Conservation (phyloP, 768 basidiomycete genomes). For the Tylopilus vinaceipallidus region DNA sequence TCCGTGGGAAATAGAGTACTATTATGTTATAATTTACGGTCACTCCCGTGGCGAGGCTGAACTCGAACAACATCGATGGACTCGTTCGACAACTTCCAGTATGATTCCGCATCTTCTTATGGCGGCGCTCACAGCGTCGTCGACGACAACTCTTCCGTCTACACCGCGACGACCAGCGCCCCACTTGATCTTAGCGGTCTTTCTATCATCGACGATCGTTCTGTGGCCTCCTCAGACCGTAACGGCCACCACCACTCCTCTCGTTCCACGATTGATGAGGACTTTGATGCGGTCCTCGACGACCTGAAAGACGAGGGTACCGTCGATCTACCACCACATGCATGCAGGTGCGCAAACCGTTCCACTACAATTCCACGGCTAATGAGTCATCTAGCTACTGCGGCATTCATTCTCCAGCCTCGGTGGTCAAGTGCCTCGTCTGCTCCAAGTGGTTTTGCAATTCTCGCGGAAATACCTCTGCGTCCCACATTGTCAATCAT, state of each 20-base stretch:
- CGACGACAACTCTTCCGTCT: constrained; percentile 80
- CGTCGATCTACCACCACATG: constrained; percentile 85
- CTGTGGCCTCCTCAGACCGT: constrained; percentile 41
- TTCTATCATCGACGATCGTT: constrained; percentile 64
- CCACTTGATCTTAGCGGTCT: constrained; percentile 65
- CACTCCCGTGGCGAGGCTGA: background rate
- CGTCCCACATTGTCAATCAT: constrained; percentile 99
- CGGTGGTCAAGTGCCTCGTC: constrained; percentile 91
- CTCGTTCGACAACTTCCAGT: constrained; percentile 83
- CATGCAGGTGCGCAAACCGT: constrained; percentile 74
- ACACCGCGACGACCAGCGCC: constrained; percentile 66
- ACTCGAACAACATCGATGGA: constrained; percentile 52
- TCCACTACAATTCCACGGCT: constrained; percentile 3
- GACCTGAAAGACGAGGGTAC: constrained; percentile 81
- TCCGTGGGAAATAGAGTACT: constrained; percentile 30
- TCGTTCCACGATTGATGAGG: constrained; percentile 60
- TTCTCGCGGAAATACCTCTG: constrained; percentile 95
- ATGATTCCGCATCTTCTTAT: constrained; percentile 80
- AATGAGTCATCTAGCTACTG: constrained; percentile 68
- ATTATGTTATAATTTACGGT: constrained; percentile 11
- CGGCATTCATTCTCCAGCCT: constrained; percentile 95
- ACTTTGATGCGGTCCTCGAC: constrained; percentile 87
- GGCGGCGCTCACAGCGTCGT: constrained; percentile 65
- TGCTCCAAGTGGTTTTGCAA: constrained; percentile 99
- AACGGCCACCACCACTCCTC: constrained; percentile 35